phyloP scores from a whole-genome alignment of 257 asterid genomes.

The Solanum clarkiae region DNA sequence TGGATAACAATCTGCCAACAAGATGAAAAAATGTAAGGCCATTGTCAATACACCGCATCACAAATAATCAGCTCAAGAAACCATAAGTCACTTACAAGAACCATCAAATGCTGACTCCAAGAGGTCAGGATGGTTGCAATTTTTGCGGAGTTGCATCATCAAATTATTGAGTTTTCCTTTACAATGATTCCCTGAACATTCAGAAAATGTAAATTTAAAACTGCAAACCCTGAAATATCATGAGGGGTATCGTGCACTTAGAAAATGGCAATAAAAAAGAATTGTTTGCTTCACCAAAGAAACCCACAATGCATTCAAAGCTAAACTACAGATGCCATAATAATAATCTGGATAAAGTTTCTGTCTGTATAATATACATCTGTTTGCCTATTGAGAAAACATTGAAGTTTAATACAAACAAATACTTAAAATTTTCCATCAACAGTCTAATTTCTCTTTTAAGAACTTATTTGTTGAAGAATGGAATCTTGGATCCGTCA shows the following conservation, averaged over 20 bases:
- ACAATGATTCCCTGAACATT: slow-evolving; percentile 48
- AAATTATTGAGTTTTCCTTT: slow-evolving; percentile 67
- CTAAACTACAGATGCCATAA: neutral
- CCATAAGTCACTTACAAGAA: slow-evolving; percentile 52
- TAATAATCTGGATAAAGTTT: neutral
- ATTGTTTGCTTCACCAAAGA: neutral
- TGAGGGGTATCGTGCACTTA: neutral
- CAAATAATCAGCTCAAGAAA: neutral
- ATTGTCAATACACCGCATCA: neutral
- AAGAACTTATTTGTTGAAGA: neutral
- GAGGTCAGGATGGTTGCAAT: slow-evolving; percentile 96
- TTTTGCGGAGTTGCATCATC: slow-evolving; percentile 91
- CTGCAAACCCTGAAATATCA: neutral
- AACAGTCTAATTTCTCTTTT: neutral
- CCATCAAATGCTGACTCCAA: slow-evolving; percentile 80
- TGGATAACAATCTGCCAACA: slow-evolving; percentile 50
- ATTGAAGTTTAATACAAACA: neutral
- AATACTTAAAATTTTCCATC: neutral
- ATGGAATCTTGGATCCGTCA: neutral
- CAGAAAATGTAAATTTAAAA: neutral
- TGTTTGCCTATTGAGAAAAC: neutral
- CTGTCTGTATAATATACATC: neutral
- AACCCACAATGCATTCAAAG: neutral
- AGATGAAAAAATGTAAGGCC: neutral
- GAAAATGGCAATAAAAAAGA: neutral